A percentile compares a stretch with the other conserved stretches of the same genome.
These are phyloP conservation scores for Psidium guajava DNA, from an alignment of 345 rosid genomes.

Conservation along the genomic window DNA sequence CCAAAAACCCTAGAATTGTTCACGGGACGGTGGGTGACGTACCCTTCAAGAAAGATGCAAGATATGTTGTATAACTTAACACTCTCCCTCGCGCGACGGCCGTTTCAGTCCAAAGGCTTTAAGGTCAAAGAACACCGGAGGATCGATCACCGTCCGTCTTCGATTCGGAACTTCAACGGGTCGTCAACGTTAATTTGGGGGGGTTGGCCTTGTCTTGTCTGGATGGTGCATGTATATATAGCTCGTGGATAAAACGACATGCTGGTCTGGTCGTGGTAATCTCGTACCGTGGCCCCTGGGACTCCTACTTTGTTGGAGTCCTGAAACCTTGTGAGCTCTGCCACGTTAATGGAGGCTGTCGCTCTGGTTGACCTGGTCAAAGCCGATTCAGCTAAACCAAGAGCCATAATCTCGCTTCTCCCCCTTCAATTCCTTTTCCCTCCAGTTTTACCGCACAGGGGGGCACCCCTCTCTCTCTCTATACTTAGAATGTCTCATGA, in stretches of 20 bases:
- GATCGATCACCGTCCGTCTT: too few species aligned
- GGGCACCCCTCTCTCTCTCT: slow-evolving; percentile 3
- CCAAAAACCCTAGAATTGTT: not conserved
- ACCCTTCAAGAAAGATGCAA: not conserved
- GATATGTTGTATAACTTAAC: not conserved
- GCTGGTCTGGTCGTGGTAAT: not conserved
- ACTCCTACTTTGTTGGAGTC: not conserved
- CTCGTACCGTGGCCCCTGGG: not conserved
- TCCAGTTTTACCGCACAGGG: not conserved
- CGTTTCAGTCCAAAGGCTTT: not conserved
- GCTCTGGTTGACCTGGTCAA: slow-evolving; percentile 8
- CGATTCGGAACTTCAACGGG: too few species aligned
- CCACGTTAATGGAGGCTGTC: not conserved
- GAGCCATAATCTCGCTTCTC: not conserved
- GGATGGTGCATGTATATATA: not conserved
- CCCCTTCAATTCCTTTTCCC: not conserved
- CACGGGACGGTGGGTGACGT: too few species aligned
- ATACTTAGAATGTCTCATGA: slow-evolving; percentile 21
- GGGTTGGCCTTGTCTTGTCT: too few species aligned
- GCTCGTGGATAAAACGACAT: not conserved
- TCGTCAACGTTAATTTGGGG: too few species aligned
- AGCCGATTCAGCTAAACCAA: not conserved
- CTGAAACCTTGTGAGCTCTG: not conserved
- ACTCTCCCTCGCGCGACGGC: not conserved
- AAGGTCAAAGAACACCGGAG: too few species aligned